Conservation (phyloP, 2,329 filamentous ascomycete genomes). For the Exophiala sp. region DNA sequence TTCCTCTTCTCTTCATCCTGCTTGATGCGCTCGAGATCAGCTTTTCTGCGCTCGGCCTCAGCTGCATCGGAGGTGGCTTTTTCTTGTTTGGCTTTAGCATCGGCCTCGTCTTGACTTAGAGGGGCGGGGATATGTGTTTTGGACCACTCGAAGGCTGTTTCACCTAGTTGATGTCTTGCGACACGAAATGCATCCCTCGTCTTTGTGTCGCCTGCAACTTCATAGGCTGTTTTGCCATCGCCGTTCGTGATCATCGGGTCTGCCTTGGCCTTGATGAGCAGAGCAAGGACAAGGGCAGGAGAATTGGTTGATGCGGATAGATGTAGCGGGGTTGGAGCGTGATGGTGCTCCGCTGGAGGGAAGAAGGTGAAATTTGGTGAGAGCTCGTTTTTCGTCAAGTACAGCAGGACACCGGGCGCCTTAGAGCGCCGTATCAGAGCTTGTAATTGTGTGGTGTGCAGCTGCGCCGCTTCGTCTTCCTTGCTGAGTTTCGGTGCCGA, state of each 20-base stretch:
- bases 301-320: conserved; percentile 79
- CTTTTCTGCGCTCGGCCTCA: conserved; percentile 66
- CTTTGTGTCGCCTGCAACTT: conserved; percentile 77
- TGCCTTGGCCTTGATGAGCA: conserved; percentile 70
- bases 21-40: conserved; percentile 69
- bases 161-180: conserved; percentile 76
- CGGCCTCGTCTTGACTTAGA: conserved; percentile 68
- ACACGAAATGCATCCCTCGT: conserved; percentile 91
- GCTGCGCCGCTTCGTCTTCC: conserved; percentile 74
- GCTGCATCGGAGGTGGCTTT: conserved; percentile 64
- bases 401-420: conserved; percentile 78
- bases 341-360: conserved; percentile 63
- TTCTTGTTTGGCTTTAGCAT: conserved; percentile 66
- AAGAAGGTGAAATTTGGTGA: conserved; percentile 70
- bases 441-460: conserved; percentile 87
- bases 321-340: conserved; percentile 80
- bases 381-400: conserved; percentile 73
- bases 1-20: conserved; percentile 53
- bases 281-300: conserved; percentile 69
- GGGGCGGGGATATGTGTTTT: conserved; percentile 67
- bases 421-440: conserved; percentile 86
- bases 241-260: conserved; percentile 68
- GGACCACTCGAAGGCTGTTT: conserved; percentile 74
- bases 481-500: conserved; percentile 65
- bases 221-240: conserved; percentile 82